A percentile compares a stretch with the other conserved stretches of the same genome.
phyloP scores from a whole-genome alignment of 192 early-diverging fungal species.

The Backusella tarrabulga region DNA sequence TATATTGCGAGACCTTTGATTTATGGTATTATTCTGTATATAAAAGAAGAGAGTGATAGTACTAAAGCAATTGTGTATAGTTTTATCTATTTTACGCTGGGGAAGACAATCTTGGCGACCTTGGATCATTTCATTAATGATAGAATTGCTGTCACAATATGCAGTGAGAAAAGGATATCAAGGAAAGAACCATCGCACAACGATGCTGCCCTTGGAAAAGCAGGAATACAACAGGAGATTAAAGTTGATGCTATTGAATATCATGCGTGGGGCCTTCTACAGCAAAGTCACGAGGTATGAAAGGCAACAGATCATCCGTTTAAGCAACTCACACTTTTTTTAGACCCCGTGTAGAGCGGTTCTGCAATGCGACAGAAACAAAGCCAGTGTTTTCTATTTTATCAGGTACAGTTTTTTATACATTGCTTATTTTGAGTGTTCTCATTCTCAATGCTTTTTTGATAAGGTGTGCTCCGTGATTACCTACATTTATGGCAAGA shows the following conservation, averaged over 20 bases:
- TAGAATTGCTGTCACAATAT: constrained; percentile 63
- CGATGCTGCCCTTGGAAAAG: constrained; percentile 66
- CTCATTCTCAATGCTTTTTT: neutral
- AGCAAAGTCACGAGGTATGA: constrained; percentile 69
- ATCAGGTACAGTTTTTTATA: constrained; percentile 40
- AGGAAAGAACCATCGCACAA: neutral
- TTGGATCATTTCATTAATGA: constrained; percentile 75
- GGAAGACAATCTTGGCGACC: constrained; percentile 78
- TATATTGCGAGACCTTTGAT: constrained; percentile 83
- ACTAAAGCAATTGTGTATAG: constrained; percentile 24
- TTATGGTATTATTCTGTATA: constrained; percentile 54
- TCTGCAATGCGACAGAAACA: constrained; percentile 62
- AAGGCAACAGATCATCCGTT: neutral
- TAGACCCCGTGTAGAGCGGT: constrained; percentile 58
- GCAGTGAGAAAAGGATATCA: constrained; percentile 22
- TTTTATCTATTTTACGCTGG: constrained; percentile 70
- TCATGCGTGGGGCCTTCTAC: constrained; percentile 85
- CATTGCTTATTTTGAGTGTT: neutral
- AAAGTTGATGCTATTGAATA: constrained; percentile 74
- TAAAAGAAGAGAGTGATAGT: neutral
- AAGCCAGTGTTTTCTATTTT: constrained; percentile 78
- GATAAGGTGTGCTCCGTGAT: constrained; percentile 60
- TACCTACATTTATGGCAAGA: constrained; percentile 88
- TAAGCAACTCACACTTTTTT: neutral
- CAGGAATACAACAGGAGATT: constrained; percentile 72